Evolutionary conservation across 805 yeast genomes (phyloP).

Genomic region (Danielia reshetovae): DNA sequence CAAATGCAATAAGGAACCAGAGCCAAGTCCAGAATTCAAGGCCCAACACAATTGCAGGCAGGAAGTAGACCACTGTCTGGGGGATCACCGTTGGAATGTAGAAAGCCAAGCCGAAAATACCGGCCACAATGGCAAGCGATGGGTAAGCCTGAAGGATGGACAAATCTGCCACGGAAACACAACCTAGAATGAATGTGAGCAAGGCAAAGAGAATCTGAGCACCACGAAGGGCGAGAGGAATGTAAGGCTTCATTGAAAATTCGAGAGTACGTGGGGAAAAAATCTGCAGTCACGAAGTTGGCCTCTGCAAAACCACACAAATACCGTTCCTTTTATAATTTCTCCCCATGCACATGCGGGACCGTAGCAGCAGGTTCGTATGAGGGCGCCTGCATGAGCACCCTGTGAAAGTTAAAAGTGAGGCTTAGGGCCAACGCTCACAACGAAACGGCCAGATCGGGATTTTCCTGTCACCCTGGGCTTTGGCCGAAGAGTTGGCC

Average conservation of each 20-base stretch:
- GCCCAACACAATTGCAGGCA: constrained; percentile 3
- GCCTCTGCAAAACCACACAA: too few species aligned
- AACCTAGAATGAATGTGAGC: constrained; percentile 3
- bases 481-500: too few species aligned
- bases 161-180: constrained; percentile 1
- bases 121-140: constrained; percentile 4
- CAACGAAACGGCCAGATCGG: too few species aligned
- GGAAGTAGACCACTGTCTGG: not conserved
- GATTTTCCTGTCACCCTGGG: too few species aligned
- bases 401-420: too few species aligned
- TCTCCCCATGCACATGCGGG: too few species aligned
- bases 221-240: constrained; percentile 1
- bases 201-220: constrained; percentile 3
- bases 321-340: too few species aligned
- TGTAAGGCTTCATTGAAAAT: not conserved
- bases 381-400: too few species aligned
- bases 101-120: constrained; percentile 1
- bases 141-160: not conserved
- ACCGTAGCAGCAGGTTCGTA: too few species aligned
- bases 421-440: too few species aligned
- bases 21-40: constrained; percentile 3
- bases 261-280: not conserved
- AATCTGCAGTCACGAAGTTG: too few species aligned
- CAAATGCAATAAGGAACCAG: constrained; percentile 6
- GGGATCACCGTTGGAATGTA: constrained; percentile 3